Conservation (phyloP, 345 rosid genomes). For the Adansonia digitata region DNA sequence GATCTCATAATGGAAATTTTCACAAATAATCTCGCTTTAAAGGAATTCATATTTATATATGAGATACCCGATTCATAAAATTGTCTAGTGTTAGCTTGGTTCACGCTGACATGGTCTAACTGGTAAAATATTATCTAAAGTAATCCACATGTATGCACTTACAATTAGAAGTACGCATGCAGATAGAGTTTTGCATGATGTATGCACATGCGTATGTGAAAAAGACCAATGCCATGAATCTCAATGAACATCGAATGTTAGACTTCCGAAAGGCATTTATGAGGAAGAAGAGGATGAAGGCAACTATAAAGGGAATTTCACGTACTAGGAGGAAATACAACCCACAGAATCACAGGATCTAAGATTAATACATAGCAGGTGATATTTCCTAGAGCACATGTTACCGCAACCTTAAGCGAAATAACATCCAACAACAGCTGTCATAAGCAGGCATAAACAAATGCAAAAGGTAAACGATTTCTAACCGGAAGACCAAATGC, state of each 20-base stretch:
- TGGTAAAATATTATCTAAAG: not conserved
- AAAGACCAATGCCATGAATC: not conserved
- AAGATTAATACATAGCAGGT: not conserved
- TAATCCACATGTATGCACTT: not conserved
- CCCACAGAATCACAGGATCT: not conserved
- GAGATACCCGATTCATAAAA: not conserved
- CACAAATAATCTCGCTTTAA: not conserved
- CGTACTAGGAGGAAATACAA: not conserved
- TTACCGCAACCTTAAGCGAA: not conserved
- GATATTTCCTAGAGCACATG: not conserved
- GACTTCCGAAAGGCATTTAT: not conserved
- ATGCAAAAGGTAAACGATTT: slow-evolving; percentile 6
- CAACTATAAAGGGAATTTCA: not conserved
- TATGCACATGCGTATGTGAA: not conserved
- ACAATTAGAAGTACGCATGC: not conserved
- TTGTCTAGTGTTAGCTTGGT: not conserved
- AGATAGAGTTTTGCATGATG: not conserved
- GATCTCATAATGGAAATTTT: not conserved
- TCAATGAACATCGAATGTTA: not conserved
- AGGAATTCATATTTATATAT: not conserved
- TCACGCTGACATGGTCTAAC: not conserved
- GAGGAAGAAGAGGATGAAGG: not conserved
- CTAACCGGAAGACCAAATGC: slow-evolving; percentile 87
- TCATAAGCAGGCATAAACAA: not conserved
- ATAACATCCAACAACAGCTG: not conserved